Base-by-base conservation (phyloP, 805 yeast species). In the Candida wancherniae region DNA sequence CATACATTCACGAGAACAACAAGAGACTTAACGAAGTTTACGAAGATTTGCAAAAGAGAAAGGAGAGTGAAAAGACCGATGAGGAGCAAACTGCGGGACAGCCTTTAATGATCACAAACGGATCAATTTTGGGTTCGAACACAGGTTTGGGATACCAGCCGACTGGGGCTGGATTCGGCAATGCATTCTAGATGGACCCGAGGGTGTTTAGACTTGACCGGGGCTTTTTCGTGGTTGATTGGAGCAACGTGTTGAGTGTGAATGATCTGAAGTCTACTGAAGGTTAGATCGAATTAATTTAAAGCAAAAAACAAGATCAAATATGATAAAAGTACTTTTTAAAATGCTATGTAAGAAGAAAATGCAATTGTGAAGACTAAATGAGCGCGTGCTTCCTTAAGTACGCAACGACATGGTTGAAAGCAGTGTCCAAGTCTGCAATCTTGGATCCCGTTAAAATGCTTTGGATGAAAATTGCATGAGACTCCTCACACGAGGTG, bases 61-160 rank as follows among this genome's bases (percentile, higher is more conserved):
- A 75, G 49, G 75, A 73, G 28, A 70, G 75, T 36, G 80, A 73
- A 44, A 63, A 61, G 35, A 48, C 53, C 10, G 69, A 61, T 6
- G 75, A 72, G 21, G 75, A 69, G 29, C 63, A 76, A 21, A 73
- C 68, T 26, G 42, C 57, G 19, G 80, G 80, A 7, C 82, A 79
- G 51, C 81, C 87, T 37, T 71, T 88, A 55, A 68, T 88, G 77
- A 72, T 90, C 50, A 86, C 94, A 27, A 84, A 81, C 52, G 92
- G 94, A 32, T 63, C 79, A n/a, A 48, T 58, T 33, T 48, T 56
- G 30, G 54, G 52, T 13, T 52, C 55, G 28, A 57, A 58, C 39
- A 61, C 67, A 29, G 71, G 73, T 22, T 52, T 80, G 48, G 83
- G 83, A 22, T 72, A 69, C 58, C 84, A 80, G 57, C 69, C 80